Evolutionary conservation across 2,329 filamentous ascomycete genomes (phyloP), one percentile per base, ranked within the genome.

Genomic region (Ilyonectria mors-panacis): DNA sequence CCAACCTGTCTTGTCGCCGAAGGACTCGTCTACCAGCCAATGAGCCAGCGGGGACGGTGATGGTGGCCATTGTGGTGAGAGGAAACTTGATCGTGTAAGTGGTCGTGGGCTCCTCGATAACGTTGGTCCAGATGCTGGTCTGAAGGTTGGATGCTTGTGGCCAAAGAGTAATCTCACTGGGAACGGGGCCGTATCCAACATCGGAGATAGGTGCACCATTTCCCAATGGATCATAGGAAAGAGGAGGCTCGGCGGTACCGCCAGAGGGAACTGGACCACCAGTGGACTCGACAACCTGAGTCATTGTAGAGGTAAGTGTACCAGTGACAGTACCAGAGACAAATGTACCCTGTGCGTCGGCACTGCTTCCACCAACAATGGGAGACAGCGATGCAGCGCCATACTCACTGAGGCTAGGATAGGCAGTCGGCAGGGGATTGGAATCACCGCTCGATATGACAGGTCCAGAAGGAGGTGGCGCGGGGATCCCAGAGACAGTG

Each of bases 61-160:
- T 54, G n/a, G 79, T 81, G 9, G 74, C 76, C 68, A 82, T 67
- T 1, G 81, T 82, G 4, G 81, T 82, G 44, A 82, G 68, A 30
- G 80, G 80, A 56, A 81, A 82, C 60, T 79, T 77, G 59, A 82
- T 72, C 1, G 79, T 82, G 66, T 82, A 82, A 1, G 82, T 83
- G 6, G 81, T 83, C 2, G 81, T 83, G 35, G 76, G 73, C 48
- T 80, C 79, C 2, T 75, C 72, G 28, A 83, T 79, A 53, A 82
- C 59, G 35, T 83, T 83, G 62, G 78, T 77, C 79, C 81, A 82
- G 21, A 80, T 83, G 55, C 77, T 79, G 8, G 81, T 83, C 21
- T 78, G 73, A 3, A 81, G 65, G 8, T 70, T 70, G 71, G 66
- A 75, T 42, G 66, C 65, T 65, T 59, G 45, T 51, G 74, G 66